Evolutionary conservation across 305 asterid species (phyloP).

Genomic region (Coffea humblotiana): DNA sequence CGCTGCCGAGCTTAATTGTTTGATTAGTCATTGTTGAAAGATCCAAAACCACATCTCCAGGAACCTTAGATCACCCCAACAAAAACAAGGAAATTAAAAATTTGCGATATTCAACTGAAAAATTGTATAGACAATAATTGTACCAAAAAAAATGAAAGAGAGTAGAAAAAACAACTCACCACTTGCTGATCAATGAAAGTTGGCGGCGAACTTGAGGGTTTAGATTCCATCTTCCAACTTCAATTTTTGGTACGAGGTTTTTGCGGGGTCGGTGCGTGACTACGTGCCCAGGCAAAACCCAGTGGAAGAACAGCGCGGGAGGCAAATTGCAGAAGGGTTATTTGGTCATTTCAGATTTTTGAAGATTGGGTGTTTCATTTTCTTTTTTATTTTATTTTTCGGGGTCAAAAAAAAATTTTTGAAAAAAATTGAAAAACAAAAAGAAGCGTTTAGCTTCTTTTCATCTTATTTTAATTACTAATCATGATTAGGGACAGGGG

Average conservation of each 20-base stretch:
- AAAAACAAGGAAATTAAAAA: not conserved
- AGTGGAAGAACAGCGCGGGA: too few species aligned
- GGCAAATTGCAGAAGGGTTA: too few species aligned
- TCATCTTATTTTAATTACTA: too few species aligned
- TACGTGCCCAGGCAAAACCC: too few species aligned
- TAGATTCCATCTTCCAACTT: conserved; percentile 41
- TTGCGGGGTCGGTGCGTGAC: too few species aligned
- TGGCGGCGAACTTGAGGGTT: conserved; percentile 34
- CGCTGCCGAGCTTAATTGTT: conserved; percentile 85
- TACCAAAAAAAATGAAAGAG: not conserved
- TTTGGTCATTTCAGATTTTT: too few species aligned
- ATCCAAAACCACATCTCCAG: conserved; percentile 90
- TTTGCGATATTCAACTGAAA: not conserved
- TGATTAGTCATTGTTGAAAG: conserved; percentile 69
- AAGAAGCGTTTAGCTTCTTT: too few species aligned
- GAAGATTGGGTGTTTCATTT: too few species aligned
- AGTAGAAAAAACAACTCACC: conserved; percentile 26
- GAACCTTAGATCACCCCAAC: conserved; percentile 45
- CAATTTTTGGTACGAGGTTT: not conserved
- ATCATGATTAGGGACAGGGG: too few species aligned
- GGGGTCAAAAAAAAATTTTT: too few species aligned
- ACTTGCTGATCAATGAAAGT: conserved; percentile 58
- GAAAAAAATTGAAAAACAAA: too few species aligned
- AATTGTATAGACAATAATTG: not conserved
- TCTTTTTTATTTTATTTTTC: too few species aligned